Evolutionary conservation across 2,329 filamentous ascomycete genomes (phyloP), one percentile per base, ranked within the genome.

Genomic region (Coniella vitis): DNA sequence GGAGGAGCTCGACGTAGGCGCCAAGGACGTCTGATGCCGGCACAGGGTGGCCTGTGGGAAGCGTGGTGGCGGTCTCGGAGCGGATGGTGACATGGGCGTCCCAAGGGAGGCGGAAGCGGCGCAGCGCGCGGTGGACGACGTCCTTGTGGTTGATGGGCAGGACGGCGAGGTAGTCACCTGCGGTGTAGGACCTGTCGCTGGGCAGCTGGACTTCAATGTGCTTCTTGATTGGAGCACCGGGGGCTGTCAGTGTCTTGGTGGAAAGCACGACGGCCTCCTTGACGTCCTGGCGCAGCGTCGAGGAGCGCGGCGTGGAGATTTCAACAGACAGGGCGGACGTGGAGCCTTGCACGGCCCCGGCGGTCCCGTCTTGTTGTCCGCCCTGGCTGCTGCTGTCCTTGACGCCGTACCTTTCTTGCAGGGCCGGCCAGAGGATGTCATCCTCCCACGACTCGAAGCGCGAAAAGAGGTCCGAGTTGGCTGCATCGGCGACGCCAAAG

Each of bases 101-200:
- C 78, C 81, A 84, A 0, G 83, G 74, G 1, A 90, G 67, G 1
- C 73, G 67, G 60, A 89, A 90, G 16, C 75, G 71, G 14, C 73
- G 70, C 61, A 88, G 76, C 0, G 78, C 83, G 9, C 84, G 74
- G 7, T 74, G 72, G 2, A 90, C 77, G 3, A 73, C 79, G 21
- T 74, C 67, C 38, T 72, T 72, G 1, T 79, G 81, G 61, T 90
- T 90, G 22, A 86, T 67, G 0, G 87, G 86, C 1, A 89, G 68
- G 3, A 89, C 71, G 0, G 84, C 84, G 1, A 90, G 73, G 60
- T 91, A 90, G 60, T 90, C 87, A 9, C 86, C 87, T 3, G 83
- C 76, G 32, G 76, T 73, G 64, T 90, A 91, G 0, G 72, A 74
- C 71, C 80, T 74, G 48, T 75, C 78, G 0, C 74, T 75, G 0